These are phyloP conservation scores for Penicillium nordicum DNA, from an alignment of 2,329 filamentous ascomycete genomes.

Conservation along the genomic window DNA sequence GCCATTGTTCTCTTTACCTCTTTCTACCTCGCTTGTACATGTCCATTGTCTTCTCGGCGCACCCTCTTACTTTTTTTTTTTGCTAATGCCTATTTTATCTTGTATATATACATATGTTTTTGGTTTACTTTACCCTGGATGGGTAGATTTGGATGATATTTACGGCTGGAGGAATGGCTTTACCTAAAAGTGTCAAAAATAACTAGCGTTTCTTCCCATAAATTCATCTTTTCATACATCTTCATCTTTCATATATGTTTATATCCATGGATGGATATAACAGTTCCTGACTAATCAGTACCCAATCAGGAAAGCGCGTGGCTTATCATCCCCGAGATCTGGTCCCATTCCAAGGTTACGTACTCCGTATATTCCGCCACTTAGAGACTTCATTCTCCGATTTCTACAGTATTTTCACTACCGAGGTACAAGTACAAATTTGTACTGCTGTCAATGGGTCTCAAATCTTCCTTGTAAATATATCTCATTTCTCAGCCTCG, in stretches of 20 bases:
- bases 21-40: conserved; percentile 19
- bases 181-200: conserved; percentile 12
- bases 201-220: conserved; percentile 6
- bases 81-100: conserved; percentile 19
- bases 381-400: not conserved
- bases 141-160: conserved; percentile 17
- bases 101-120: conserved; percentile 26
- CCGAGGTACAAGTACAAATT: not conserved
- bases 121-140: conserved; percentile 21
- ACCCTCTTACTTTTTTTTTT: conserved; percentile 3
- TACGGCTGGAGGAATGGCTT: conserved; percentile 12
- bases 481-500: no score
- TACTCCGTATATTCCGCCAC: not conserved
- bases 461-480: not conserved
- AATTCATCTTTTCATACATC: not conserved
- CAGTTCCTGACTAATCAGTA: not conserved
- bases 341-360: not conserved
- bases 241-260: not conserved
- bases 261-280: no score
- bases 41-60: conserved; percentile 15
- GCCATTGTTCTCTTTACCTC: conserved; percentile 10
- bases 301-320: not conserved
- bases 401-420: not conserved
- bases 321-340: not conserved
- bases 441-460: not conserved